Evolutionary conservation across 2,329 filamentous ascomycete species (phyloP), one percentile per base, ranked within the genome.

Genomic region (Hypoxylon sp.): DNA sequence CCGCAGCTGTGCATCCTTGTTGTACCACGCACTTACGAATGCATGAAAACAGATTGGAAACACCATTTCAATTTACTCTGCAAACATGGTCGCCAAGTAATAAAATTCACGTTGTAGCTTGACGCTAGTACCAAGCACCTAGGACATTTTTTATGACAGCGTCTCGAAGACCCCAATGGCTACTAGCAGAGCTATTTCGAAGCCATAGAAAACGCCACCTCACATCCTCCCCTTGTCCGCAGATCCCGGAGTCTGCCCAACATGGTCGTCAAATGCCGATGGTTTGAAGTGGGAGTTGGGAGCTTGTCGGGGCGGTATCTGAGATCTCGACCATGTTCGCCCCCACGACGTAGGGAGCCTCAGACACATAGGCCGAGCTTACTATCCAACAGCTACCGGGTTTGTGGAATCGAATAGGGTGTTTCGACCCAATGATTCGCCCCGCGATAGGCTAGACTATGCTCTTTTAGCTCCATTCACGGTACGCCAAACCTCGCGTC

Each of bases 11-110:
- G 44, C 46, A 70, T 14, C 55, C 57, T 63, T 57, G 60, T 35
- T 48, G 61, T 66, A 40, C 33, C 33, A 62, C 44, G 31, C 54
- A 64, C 70, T 64, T 64, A 68, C 7, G 37, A 46, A 22, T 72
- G 70, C 68, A 70, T 8, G 44, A 50, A 30, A 51, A 57, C 68
- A 22, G 56, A 62, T 65, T 33, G 64, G 70, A 70, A 66, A 60
- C 6, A 22, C 50, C 50, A 25, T 25, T 25, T 30, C 62, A 70
- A 70, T 68, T 49, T 67, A 64, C 53, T 50, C 49, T 22, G 17
- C 42, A 25, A 5, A 51, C 33, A 30, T 6, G 46, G 35, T 57
- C 30, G 54, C 22, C 50, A 55, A 49, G 33, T 33, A 35, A 49
- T 53, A 30, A 51, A 53, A 40, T 50, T 56, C 31, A 65, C 56